Evolutionary conservation across 257 asterid species (phyloP).

Genomic region (Solanum virginianum): DNA sequence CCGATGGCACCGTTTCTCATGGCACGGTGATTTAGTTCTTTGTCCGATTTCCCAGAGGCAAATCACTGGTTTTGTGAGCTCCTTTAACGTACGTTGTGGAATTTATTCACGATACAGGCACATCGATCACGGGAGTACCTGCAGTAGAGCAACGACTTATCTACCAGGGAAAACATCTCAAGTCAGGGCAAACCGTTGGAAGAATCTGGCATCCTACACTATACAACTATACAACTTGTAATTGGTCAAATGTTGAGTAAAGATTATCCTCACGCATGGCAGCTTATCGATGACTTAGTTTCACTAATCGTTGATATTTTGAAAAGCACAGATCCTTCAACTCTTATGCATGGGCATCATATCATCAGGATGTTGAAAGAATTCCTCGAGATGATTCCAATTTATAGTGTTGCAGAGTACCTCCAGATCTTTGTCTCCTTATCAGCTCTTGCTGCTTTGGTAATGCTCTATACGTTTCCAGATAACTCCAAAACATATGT

Average conservation of each 20-base stretch:
- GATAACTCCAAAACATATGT: neutral
- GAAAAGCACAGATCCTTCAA: neutral
- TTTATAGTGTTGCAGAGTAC: neutral
- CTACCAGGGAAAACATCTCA: constrained; percentile 54
- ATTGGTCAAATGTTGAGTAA: neutral
- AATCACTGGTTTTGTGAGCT: neutral
- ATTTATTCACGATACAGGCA: neutral
- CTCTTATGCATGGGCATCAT: neutral
- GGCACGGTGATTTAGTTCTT: too few relatives aligned
- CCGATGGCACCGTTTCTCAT: too few relatives aligned
- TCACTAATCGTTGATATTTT: neutral
- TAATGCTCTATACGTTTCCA: neutral
- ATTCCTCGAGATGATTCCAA: neutral
- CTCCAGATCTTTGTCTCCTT: neutral
- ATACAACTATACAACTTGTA: constrained; percentile 42
- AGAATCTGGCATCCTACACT: constrained; percentile 36
- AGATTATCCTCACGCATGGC: neutral
- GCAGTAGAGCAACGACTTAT: too few relatives aligned
- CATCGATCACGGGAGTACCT: neutral
- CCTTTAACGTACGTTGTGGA: neutral
- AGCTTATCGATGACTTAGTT: neutral
- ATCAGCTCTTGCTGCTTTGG: neutral
- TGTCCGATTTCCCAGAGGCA: neutral
- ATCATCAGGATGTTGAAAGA: neutral
- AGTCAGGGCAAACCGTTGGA: constrained; percentile 46